A percentile compares a stretch with the other conserved stretches of the same genome.
Conservation (phyloP, 2,329 filamentous ascomycete species). For the Penicillium sp. region DNA sequence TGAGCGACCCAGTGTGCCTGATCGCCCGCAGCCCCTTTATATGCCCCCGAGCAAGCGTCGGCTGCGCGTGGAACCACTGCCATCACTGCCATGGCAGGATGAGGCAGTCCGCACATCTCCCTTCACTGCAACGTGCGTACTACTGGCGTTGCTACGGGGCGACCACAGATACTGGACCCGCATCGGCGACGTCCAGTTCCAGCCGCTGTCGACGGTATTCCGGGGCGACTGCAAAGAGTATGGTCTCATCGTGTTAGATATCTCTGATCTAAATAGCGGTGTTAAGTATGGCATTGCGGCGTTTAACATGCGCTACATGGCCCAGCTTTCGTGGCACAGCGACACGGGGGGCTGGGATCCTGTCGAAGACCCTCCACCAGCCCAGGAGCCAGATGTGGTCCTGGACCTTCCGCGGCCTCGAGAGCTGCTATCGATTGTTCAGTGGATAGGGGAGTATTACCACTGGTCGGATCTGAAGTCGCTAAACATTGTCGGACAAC, state of each 20-base stretch:
- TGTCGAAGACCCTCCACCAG: constrained; percentile 17
- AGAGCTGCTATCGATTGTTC: constrained; percentile 15
- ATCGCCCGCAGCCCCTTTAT: constrained; percentile 14
- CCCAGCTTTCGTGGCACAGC: constrained; percentile 2
- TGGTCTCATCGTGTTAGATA: constrained; percentile 20
- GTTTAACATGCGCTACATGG: constrained; percentile 17
- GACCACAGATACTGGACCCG: constrained; percentile 9
- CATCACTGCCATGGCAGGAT: constrained; percentile 15
- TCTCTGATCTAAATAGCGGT: constrained; percentile 19
- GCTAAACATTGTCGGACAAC: not conserved
- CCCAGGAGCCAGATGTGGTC: constrained; percentile 16
- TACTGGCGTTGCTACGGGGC: constrained; percentile 15
- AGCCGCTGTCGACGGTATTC: constrained; percentile 20
- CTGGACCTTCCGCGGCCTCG: constrained; percentile 14
- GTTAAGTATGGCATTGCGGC: constrained; percentile 19
- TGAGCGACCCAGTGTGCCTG: constrained; percentile 17
- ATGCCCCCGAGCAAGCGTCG: not conserved
- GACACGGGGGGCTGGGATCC: constrained; percentile 13
- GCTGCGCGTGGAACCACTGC: constrained; percentile 8
- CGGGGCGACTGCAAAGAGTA: constrained; percentile 18
- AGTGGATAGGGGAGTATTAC: constrained; percentile 15
- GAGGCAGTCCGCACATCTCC: constrained; percentile 12
- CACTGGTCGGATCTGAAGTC: not conserved
- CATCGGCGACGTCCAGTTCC: constrained; percentile 20
- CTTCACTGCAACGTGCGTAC: constrained; percentile 19